A percentile compares a stretch with the other conserved stretches of the same genome.
These are phyloP conservation scores for Yarrowia sp. DNA, from an alignment of 805 yeast genomes.

Conservation along the genomic window DNA sequence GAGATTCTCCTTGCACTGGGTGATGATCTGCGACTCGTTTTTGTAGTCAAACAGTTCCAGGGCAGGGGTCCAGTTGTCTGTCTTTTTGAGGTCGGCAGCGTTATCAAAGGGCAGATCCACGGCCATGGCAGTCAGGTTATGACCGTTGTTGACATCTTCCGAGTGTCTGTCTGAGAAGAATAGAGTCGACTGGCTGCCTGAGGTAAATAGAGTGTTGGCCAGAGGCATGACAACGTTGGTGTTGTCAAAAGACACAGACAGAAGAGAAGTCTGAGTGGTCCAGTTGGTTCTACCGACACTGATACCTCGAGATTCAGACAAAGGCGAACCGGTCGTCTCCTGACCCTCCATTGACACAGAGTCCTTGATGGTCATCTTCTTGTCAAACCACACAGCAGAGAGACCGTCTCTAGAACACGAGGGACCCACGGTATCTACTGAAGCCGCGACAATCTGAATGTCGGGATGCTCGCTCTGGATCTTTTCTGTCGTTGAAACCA, in stretches of 20 bases:
- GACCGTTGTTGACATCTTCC: background rate
- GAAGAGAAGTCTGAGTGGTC: constrained; percentile 26
- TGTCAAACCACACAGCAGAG: constrained; percentile 31
- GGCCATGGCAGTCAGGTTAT: background rate
- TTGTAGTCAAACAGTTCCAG: constrained; percentile 28
- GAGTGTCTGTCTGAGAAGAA: constrained; percentile 9
- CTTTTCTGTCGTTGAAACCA: constrained; percentile 26
- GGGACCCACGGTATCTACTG: constrained; percentile 37
- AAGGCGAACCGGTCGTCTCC: background rate
- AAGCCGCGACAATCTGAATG: constrained; percentile 34
- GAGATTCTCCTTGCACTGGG: constrained; percentile 55
- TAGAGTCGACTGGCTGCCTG: constrained; percentile 31
- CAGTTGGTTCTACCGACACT: constrained; percentile 29
- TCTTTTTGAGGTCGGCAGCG: background rate
- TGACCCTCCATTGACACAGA: constrained; percentile 15
- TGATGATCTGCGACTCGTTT: constrained; percentile 41
- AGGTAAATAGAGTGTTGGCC: constrained; percentile 38
- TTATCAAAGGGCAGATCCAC: constrained; percentile 18
- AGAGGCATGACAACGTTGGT: constrained; percentile 33
- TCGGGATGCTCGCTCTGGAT: constrained; percentile 29
- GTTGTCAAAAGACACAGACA: constrained; percentile 26
- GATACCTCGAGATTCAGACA: constrained; percentile 22
- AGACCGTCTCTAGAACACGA: constrained; percentile 37
- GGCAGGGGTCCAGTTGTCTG: constrained; percentile 7
- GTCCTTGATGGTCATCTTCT: constrained; percentile 31